phyloP scores from a whole-genome alignment of 305 asterid genomes.

The Solanum chacoense region DNA sequence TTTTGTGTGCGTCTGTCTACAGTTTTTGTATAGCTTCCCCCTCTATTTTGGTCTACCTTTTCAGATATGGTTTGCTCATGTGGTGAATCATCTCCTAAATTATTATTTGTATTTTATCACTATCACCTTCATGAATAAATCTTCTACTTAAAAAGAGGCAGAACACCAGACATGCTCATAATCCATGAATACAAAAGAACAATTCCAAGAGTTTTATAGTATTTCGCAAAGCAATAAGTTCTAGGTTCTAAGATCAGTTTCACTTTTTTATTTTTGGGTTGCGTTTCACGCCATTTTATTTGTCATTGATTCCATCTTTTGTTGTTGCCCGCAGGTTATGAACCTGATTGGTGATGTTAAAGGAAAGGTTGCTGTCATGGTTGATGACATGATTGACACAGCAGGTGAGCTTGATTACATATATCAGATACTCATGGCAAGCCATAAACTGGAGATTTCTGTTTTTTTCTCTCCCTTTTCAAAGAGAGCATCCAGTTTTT shows the following conservation, averaged over 20 bases:
- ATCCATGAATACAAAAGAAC: not conserved
- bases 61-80: not conserved
- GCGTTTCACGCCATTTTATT: not conserved
- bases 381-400: conserved; percentile 89
- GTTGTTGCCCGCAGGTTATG: conserved; percentile 45
- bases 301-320: not conserved
- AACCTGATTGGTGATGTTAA: conserved; percentile 81
- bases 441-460: not conserved
- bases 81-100: not conserved
- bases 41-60: not conserved
- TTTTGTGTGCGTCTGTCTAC: not conserved
- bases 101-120: not conserved
- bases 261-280: not conserved
- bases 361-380: conserved; percentile 87
- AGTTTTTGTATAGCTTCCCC: not conserved
- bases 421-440: not conserved
- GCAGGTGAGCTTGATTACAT: conserved; percentile 42
- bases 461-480: not conserved
- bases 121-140: not conserved
- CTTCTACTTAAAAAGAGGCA: not conserved
- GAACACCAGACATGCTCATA: not conserved
- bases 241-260: not conserved
- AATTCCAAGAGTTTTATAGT: not conserved
- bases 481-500: not conserved
- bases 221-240: not conserved